Evolutionary conservation across 768 basidiomycete genomes (phyloP).

Genomic region (Dacryopinax spathularia): DNA sequence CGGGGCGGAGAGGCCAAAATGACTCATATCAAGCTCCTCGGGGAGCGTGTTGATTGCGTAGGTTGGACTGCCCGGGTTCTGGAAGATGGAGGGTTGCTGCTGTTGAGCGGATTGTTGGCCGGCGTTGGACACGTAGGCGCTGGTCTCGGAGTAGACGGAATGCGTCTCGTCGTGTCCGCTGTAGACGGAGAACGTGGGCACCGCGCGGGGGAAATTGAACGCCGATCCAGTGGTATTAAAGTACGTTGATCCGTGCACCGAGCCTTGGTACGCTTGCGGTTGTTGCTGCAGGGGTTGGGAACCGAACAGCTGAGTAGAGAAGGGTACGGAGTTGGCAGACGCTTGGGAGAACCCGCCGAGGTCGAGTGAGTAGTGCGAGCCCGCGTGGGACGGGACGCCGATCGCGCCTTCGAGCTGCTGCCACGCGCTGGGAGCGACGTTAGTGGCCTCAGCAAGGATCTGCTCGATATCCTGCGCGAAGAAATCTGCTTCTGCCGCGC

Average conservation of each 20-base stretch:
- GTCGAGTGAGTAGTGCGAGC: neutral
- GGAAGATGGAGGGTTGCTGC: neutral
- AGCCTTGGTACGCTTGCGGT: neutral
- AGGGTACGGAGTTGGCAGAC: neutral
- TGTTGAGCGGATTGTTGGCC: no score
- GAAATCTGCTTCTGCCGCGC: neutral
- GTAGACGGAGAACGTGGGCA: slow-evolving; percentile 1
- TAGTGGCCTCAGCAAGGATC: neutral
- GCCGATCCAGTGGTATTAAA: neutral
- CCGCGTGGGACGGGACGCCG: neutral
- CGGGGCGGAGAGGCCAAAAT: neutral
- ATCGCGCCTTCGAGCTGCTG: neutral
- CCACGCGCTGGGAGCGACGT: neutral
- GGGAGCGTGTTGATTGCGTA: slow-evolving; percentile 1
- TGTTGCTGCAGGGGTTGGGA: neutral
- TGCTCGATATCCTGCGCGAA: slow-evolving; percentile 4
- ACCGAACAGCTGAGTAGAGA: neutral
- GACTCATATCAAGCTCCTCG: neutral
- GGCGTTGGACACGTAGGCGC: neutral
- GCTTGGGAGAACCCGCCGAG: slow-evolving; percentile 2
- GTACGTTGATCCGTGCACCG: neutral
- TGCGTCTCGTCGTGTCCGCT: neutral
- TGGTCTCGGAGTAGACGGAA: neutral
- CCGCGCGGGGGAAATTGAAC: slow-evolving; percentile 1
- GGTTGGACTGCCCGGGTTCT: neutral